Evolutionary conservation across 768 basidiomycete genomes (phyloP).

Genomic region (Termitomyces sp.): DNA sequence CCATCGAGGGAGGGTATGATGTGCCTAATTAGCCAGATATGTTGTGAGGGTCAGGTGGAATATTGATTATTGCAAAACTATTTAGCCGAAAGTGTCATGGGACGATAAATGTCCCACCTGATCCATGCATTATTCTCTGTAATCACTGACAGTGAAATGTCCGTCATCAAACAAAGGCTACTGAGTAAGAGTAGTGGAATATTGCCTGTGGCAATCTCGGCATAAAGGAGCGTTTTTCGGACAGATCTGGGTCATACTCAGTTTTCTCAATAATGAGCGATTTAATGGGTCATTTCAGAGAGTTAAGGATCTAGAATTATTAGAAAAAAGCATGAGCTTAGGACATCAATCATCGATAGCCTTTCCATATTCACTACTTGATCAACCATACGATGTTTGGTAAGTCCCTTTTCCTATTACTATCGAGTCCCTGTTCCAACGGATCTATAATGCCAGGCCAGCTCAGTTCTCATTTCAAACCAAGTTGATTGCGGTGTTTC

Average conservation of each 20-base stretch:
- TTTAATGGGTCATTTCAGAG: not conserved
- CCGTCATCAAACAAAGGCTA: not conserved
- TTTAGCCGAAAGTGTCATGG: too few relatives aligned
- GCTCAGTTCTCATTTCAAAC: constrained; percentile 32
- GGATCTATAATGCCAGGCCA: constrained; percentile 16
- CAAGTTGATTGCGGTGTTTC: constrained; percentile 43
- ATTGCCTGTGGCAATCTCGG: not conserved
- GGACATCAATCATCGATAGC: not conserved
- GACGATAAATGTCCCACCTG: too few relatives aligned
- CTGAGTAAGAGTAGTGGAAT: not conserved
- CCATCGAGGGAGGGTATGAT: too few relatives aligned
- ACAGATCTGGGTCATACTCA: not conserved
- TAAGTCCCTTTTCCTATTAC: not conserved
- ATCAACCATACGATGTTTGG: not conserved
- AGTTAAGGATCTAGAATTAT: not conserved
- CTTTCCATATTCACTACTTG: not conserved
- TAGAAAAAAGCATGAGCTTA: not conserved
- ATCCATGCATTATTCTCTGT: too few relatives aligned
- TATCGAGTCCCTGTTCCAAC: not conserved
- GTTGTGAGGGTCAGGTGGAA: too few relatives aligned
- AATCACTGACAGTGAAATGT: too few relatives aligned
- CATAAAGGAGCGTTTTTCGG: not conserved
- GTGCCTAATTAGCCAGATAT: too few relatives aligned
- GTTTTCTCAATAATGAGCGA: not conserved
- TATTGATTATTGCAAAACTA: too few relatives aligned